A percentile compares a stretch with the other conserved stretches of the same genome.
Evolutionary conservation across 805 yeast genomes (phyloP).

Genomic region (Candida endomychidarum): DNA sequence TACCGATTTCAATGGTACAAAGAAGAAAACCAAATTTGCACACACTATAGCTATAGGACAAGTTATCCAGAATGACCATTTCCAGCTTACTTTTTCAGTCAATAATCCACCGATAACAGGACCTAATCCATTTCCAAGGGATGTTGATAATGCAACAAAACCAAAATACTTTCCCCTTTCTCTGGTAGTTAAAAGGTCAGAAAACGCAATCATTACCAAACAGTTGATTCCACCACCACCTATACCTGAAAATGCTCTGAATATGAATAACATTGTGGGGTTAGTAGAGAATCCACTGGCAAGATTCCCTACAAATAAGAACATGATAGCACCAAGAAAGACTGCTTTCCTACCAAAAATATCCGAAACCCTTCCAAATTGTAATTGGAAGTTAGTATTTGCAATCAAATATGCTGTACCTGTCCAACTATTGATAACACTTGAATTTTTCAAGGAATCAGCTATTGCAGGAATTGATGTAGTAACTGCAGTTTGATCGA

Average conservation of each 20-base stretch:
- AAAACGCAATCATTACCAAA: constrained; percentile 51
- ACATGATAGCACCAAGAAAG: constrained; percentile 42
- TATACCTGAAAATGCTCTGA: constrained; percentile 57
- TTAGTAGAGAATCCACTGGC: constrained; percentile 41
- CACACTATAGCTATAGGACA: constrained; percentile 14
- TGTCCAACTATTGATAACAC: constrained; percentile 56
- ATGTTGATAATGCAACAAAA: constrained; percentile 48
- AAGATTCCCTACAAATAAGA: constrained; percentile 47
- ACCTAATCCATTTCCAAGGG: constrained; percentile 52
- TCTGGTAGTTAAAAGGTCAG: constrained; percentile 54
- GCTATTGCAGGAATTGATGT: constrained; percentile 49
- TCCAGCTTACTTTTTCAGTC: constrained; percentile 13
- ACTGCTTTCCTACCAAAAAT: constrained; percentile 55
- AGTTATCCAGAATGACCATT: constrained; percentile 13
- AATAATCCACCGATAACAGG: constrained; percentile 38
- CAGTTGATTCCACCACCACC: constrained; percentile 63
- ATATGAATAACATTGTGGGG: constrained; percentile 45
- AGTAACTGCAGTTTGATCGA: constrained; percentile 47
- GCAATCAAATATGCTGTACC: constrained; percentile 71
- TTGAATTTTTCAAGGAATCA: constrained; percentile 39
- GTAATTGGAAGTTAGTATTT: constrained; percentile 71
- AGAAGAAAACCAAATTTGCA: constrained; percentile 7
- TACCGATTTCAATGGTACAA: constrained; percentile 18
- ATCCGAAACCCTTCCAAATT: constrained; percentile 71
- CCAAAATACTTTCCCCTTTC: constrained; percentile 58